Evolutionary conservation across 2,329 filamentous ascomycete genomes (phyloP), one percentile per base, ranked within the genome.

Genomic region (Thelonectria rubi): DNA sequence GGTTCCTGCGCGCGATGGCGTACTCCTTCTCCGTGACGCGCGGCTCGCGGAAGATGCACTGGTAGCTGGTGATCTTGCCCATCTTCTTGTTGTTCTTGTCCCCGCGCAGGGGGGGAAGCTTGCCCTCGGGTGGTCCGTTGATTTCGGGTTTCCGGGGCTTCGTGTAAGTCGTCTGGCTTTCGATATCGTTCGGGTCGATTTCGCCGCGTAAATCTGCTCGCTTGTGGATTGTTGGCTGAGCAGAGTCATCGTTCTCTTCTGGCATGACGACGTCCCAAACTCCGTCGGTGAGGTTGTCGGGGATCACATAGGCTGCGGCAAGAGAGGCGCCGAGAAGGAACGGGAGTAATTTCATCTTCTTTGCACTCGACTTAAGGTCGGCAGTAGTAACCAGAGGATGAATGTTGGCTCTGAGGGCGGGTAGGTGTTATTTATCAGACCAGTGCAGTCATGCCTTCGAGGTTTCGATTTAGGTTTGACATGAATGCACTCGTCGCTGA

Each of bases 201-300:
- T 34, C 32, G 9, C 32, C 32, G 32, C 14, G 3, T 12, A 20
- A 1, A 5, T 15, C 3, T 7, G 14, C 14, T 17, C 60, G 43
- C 26, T 59, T 59, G 18, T 34, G 2, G 5, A 59, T 3, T 1
- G 30, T 17, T 15, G 37, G 21, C 8, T 52, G 21, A 7, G 50
- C 34, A 7, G 20, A n/a, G 17, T 30, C 42, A 17, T 62, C 40
- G n/a, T 43, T 26, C 10, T 32, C 32, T 20, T 43, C 17, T n/a
- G 55, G 30, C 6, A 59, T 32, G 14, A 34, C 18, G 40, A 62
- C 40, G 51, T 62, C 34, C 30, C 58, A 59, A 15, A 62, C 5
- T 14, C 60, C 60, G 12, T 62, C 60, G 5, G 56, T 45, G 14
- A 62, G 50, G 24, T 62, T 45, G 3, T 30, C n/a, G 11, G 53